These are phyloP conservation scores for Panaeolus papilionaceus DNA, from an alignment of 768 basidiomycete species.

Conservation along the genomic window DNA sequence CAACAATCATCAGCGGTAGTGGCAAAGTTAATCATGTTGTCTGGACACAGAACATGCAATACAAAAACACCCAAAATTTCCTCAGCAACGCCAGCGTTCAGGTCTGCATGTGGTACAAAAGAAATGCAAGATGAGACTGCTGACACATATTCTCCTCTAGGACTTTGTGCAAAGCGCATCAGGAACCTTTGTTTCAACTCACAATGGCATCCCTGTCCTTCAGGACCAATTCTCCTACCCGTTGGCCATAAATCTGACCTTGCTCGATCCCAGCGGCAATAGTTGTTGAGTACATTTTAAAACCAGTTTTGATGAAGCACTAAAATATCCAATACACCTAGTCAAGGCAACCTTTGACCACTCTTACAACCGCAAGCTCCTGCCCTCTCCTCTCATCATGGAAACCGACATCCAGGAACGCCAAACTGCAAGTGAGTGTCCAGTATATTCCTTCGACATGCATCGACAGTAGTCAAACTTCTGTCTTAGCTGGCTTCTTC, in stretches of 20 bases:
- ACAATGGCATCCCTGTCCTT: slow-evolving; percentile 46
- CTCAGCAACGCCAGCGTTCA: slow-evolving; percentile 50
- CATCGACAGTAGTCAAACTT: not conserved
- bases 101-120: slow-evolving; percentile 28
- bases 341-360: slow-evolving; percentile 67
- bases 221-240: slow-evolving; percentile 53
- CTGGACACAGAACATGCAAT: slow-evolving; percentile 67
- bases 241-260: slow-evolving; percentile 49
- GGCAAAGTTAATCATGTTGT: slow-evolving; percentile 60
- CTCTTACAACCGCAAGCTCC: slow-evolving; percentile 64
- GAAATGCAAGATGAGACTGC: not conserved
- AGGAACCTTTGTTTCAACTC: slow-evolving; percentile 44
- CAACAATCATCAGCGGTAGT: slow-evolving; percentile 66
- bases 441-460: not conserved
- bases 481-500: slow-evolving; percentile 55
- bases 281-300: slow-evolving; percentile 39
- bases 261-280: slow-evolving; percentile 38
- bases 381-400: slow-evolving; percentile 64
- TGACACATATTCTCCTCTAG: slow-evolving; percentile 31
- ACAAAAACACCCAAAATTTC: slow-evolving; percentile 68
- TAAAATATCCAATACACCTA: slow-evolving; percentile 27
- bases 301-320: slow-evolving; percentile 15
- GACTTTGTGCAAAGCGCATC: slow-evolving; percentile 47
- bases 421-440: slow-evolving; percentile 60
- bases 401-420: slow-evolving; percentile 62